Conservation (phyloP, 139 green algal species). For the Tetradesmus lagerheimii region DNA sequence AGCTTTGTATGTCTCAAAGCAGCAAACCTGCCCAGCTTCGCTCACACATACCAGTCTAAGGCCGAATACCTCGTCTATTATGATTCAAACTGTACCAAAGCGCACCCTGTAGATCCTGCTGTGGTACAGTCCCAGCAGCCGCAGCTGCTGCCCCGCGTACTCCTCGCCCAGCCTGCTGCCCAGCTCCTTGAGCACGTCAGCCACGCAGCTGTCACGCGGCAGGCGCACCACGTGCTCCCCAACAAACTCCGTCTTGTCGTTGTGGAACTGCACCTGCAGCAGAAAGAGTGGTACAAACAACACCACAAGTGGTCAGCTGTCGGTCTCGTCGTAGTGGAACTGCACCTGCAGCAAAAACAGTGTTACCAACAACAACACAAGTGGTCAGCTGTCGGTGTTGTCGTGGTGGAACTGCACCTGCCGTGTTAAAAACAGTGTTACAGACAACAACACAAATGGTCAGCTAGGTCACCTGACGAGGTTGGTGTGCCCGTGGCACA, state of each 20-base stretch:
- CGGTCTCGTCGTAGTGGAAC: slow-evolving; percentile 79
- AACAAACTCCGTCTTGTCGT: slow-evolving; percentile 81
- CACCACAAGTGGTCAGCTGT: slow-evolving; percentile 39
- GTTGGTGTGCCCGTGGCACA: too few species aligned
- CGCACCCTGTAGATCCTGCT: slow-evolving; percentile 87
- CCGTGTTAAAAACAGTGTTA: background rate
- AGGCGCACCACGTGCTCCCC: slow-evolving; percentile 82
- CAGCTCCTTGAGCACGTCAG: slow-evolving; percentile 81
- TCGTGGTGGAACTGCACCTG: slow-evolving; percentile 75
- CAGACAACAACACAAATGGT: too few species aligned
- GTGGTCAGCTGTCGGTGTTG: too few species aligned
- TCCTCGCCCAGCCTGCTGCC: slow-evolving; percentile 56
- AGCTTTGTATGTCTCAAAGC: too few species aligned
- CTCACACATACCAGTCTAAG: too few species aligned
- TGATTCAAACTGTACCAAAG: too few species aligned
- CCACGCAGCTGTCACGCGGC: slow-evolving; percentile 67
- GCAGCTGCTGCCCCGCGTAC: slow-evolving; percentile 64
- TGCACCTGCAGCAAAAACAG: slow-evolving; percentile 42
- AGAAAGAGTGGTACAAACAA: slow-evolving; percentile 23
- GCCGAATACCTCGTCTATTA: too few species aligned
- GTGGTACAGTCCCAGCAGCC: slow-evolving; percentile 89
- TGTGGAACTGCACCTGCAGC: slow-evolving; percentile 76
- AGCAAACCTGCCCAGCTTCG: too few species aligned
- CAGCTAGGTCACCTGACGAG: too few species aligned
- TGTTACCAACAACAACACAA: too few species aligned